phyloP scores from a whole-genome alignment of 129 eudicot species.

The Sambucus nigra region DNA sequence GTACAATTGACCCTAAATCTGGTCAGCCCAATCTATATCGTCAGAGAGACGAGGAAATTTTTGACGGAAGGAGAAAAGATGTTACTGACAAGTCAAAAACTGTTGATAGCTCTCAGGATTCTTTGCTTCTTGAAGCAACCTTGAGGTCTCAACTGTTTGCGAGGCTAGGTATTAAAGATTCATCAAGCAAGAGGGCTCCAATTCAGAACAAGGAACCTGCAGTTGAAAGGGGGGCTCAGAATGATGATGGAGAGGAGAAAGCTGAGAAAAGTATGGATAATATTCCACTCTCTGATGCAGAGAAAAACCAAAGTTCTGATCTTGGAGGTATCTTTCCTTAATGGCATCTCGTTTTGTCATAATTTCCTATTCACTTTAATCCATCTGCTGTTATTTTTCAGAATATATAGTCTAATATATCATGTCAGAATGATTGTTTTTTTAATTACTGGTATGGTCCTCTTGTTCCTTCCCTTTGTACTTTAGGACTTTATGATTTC shows the following conservation, averaged over 20 bases:
- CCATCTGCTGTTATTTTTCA: background rate
- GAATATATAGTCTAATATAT: background rate
- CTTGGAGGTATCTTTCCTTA: slow-evolving; percentile 30
- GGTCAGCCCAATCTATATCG: slow-evolving; percentile 17
- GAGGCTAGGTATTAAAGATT: slow-evolving; percentile 32
- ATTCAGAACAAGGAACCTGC: slow-evolving; percentile 16
- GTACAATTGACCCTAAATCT: slow-evolving; percentile 24
- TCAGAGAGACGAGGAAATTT: slow-evolving; percentile 21
- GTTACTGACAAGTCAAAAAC: slow-evolving; percentile 17
- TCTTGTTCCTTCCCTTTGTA: no score
- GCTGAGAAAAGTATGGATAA: slow-evolving; percentile 16
- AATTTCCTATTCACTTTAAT: background rate
- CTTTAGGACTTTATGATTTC: no score
- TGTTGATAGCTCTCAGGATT: slow-evolving; percentile 39
- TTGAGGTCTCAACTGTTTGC: slow-evolving; percentile 70
- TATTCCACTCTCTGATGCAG: slow-evolving; percentile 13
- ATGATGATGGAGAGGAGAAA: slow-evolving; percentile 21
- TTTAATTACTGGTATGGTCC: no score
- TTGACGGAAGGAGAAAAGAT: slow-evolving; percentile 22
- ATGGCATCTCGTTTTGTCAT: background rate
- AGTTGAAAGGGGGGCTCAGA: slow-evolving; percentile 22
- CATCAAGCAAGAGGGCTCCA: slow-evolving; percentile 19
- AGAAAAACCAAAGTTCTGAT: slow-evolving; percentile 20
- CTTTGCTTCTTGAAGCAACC: slow-evolving; percentile 70
- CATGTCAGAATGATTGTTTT: background rate